Evolutionary conservation across 2,329 filamentous ascomycete species (phyloP).

Genomic region (Xylariales sp.): DNA sequence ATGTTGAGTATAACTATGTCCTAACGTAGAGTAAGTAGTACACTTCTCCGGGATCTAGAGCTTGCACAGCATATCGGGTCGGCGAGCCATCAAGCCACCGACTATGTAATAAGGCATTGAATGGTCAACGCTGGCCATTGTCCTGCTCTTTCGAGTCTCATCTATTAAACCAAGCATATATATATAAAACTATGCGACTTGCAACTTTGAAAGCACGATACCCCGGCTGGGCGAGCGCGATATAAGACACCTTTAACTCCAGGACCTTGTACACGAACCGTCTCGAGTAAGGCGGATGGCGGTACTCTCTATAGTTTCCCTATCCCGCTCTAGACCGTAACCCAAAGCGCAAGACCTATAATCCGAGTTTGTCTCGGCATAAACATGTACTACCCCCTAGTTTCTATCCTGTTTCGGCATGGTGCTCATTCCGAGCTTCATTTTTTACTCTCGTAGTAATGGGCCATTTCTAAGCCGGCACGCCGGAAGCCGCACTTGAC

Average conservation of each 20-base stretch:
- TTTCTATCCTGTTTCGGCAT: not conserved
- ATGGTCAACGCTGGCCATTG: not conserved
- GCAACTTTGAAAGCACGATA: constrained; percentile 1
- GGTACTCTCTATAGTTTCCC: constrained; percentile 31
- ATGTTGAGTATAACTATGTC: not conserved
- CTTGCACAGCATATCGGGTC: not conserved
- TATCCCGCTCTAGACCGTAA: constrained; percentile 28
- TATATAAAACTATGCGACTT: constrained; percentile 32
- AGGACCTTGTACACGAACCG: constrained; percentile 15
- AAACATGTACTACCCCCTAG: constrained; percentile 8
- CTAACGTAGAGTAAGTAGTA: not conserved
- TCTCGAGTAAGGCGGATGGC: not conserved
- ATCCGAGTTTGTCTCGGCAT: constrained; percentile 27
- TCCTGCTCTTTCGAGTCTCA: constrained; percentile 34
- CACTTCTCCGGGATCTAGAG: not conserved
- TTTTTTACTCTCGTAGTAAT: constrained; percentile 79
- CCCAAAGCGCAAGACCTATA: constrained; percentile 29
- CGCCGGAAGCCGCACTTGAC: constrained; percentile 96
- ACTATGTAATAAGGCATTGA: not conserved
- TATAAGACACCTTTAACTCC: constrained; percentile 29
- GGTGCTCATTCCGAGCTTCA: constrained; percentile 34
- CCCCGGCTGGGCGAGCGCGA: constrained; percentile 8
- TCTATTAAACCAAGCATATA: constrained; percentile 26
- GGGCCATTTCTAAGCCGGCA: constrained; percentile 95
- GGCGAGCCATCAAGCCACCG: not conserved